phyloP scores from a whole-genome alignment of 176 grass and related monocot genomes.

The Hordeum vulgare region MorexV3_pseudomolecules_assembly NC_058522.1:429355517-429356016 shows the following conservation, averaged over 20 bases:
- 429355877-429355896: background rate
- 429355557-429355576: slow-evolving; percentile 60
- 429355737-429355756: slow-evolving; percentile 56
- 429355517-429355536: background rate
- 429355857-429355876: background rate
- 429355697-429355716: background rate
- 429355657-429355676: background rate
- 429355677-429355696: background rate
- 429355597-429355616: slow-evolving; percentile 60
- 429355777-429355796: slow-evolving; percentile 60
- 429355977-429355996: too few relatives aligned
- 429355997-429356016: too few relatives aligned
- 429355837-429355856: background rate
- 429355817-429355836: background rate
- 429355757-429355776: slow-evolving; percentile 42
- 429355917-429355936: background rate
- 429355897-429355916: background rate
- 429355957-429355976: background rate
- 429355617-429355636: slow-evolving; percentile 67
- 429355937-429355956: background rate
- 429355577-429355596: slow-evolving; percentile 54
- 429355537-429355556: background rate
- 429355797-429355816: background rate
- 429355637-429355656: background rate
- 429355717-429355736: background rate